Conservation (phyloP, 306 rosid genomes). For the Prunus salicina region DNA sequence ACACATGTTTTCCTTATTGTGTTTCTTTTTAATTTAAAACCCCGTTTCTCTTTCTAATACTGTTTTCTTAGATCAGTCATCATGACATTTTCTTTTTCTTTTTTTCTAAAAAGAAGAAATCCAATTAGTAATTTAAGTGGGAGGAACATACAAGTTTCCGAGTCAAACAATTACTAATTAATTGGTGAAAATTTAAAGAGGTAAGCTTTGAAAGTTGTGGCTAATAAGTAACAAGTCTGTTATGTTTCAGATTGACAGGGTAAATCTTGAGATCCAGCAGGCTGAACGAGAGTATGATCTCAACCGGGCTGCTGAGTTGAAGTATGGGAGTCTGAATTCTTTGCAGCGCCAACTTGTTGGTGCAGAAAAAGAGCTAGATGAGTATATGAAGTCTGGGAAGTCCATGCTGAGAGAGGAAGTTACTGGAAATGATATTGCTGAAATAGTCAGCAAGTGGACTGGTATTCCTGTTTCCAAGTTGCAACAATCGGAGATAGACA, state of each 20-base stretch:
- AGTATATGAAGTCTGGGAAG: slow-evolving; percentile 87
- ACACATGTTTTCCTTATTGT: neutral
- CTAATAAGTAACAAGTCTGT: neutral
- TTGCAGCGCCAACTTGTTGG: slow-evolving; percentile 77
- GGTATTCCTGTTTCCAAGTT: slow-evolving; percentile 98
- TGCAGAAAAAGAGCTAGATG: slow-evolving; percentile 84
- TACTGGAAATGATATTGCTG: slow-evolving; percentile 80
- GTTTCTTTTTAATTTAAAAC: neutral
- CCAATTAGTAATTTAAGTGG: neutral
- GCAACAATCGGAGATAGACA: slow-evolving; percentile 86
- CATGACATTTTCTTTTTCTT: neutral
- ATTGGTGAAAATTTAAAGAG: neutral
- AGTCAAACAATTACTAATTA: neutral
- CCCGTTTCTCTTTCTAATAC: neutral
- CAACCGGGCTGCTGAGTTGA: slow-evolving; percentile 93
- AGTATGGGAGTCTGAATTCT: slow-evolving; percentile 90
- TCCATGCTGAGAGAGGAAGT: slow-evolving; percentile 99
- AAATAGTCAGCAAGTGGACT: slow-evolving; percentile 98
- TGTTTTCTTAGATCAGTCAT: neutral
- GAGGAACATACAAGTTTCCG: neutral
- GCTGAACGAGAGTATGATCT: slow-evolving; percentile 98
- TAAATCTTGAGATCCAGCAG: slow-evolving; percentile 92
- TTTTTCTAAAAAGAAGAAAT: neutral
- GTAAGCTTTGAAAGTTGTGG: neutral
- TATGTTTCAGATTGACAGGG: slow-evolving; percentile 79